Evolutionary conservation across 2,329 filamentous ascomycete species (phyloP).

Genomic region (Curvularia lunata): DNA sequence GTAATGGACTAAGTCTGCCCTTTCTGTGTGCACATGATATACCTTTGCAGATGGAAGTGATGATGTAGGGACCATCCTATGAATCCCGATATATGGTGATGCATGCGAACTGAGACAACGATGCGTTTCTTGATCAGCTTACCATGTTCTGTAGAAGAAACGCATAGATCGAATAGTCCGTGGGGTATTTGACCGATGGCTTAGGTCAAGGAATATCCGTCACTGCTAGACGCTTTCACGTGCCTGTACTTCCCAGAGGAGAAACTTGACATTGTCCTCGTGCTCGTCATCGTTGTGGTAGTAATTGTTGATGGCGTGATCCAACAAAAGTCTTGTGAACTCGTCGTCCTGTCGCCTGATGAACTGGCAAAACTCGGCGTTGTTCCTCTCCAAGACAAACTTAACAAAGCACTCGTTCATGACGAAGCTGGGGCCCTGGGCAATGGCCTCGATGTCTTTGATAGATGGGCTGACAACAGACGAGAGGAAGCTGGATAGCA

Average conservation of each 20-base stretch:
- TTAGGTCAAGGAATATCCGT: neutral
- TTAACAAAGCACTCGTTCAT: slow-evolving; percentile 34
- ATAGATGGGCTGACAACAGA: slow-evolving; percentile 25
- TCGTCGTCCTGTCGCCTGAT: slow-evolving; percentile 31
- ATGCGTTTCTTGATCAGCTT: neutral
- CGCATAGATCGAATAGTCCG: neutral
- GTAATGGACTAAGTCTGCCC: neutral
- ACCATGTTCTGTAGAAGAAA: neutral
- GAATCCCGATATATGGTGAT: neutral
- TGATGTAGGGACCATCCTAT: neutral
- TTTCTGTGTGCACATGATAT: neutral
- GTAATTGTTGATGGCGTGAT: slow-evolving; percentile 29
- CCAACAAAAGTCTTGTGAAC: slow-evolving; percentile 24
- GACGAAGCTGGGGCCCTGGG: slow-evolving; percentile 17
- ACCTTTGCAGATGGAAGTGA: neutral
- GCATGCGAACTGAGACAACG: neutral
- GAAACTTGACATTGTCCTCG: slow-evolving; percentile 28
- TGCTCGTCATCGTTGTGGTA: slow-evolving; percentile 27
- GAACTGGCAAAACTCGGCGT: slow-evolving; percentile 30
- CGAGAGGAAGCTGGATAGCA: slow-evolving; percentile 22
- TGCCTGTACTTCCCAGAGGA: slow-evolving; percentile 29
- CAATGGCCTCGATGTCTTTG: slow-evolving; percentile 30
- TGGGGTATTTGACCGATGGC: neutral
- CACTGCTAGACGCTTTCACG: slow-evolving; percentile 25
- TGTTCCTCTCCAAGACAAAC: slow-evolving; percentile 24